phyloP scores from a whole-genome alignment of 768 basidiomycete species.

The Saitozyma sp. region DNA sequence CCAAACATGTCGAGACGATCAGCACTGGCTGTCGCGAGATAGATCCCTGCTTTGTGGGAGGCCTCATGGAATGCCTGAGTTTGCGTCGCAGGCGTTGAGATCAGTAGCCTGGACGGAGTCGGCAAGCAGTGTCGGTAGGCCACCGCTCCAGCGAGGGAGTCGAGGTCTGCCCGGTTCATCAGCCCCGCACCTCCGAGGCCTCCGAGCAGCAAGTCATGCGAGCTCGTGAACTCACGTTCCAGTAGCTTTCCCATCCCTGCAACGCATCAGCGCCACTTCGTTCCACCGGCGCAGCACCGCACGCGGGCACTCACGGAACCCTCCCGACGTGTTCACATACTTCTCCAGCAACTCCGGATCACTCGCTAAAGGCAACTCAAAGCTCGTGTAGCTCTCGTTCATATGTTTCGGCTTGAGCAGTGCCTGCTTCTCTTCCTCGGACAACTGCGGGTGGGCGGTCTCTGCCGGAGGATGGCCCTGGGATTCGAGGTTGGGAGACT shows the following conservation, averaged over 20 bases:
- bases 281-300: background rate
- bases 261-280: background rate
- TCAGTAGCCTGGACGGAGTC: slow-evolving; percentile 6
- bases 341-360: slow-evolving; percentile 38
- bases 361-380: slow-evolving; percentile 42
- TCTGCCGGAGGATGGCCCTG: slow-evolving; percentile 1
- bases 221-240: slow-evolving; percentile 33
- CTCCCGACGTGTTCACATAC: slow-evolving; percentile 46
- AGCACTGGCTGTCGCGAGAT: slow-evolving; percentile 79
- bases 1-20: slow-evolving; percentile 59
- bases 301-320: slow-evolving; percentile 34
- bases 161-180: slow-evolving; percentile 62
- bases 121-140: slow-evolving; percentile 68
- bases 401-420: slow-evolving; percentile 41
- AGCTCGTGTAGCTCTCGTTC: slow-evolving; percentile 49
- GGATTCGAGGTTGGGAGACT: slow-evolving; percentile 33
- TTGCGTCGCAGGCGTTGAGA: slow-evolving; percentile 13
- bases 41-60: slow-evolving; percentile 68
- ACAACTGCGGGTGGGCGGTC: slow-evolving; percentile 5
- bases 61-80: slow-evolving; percentile 57
- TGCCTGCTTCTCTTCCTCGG: slow-evolving; percentile 18
- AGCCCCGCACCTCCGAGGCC: background rate
- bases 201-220: background rate
- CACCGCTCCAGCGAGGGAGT: slow-evolving; percentile 80
- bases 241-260: slow-evolving; percentile 49